Evolutionary conservation across 2,329 filamentous ascomycete genomes (phyloP), one percentile per base, ranked within the genome.

Genomic region (Fusarium anthophilum): DNA sequence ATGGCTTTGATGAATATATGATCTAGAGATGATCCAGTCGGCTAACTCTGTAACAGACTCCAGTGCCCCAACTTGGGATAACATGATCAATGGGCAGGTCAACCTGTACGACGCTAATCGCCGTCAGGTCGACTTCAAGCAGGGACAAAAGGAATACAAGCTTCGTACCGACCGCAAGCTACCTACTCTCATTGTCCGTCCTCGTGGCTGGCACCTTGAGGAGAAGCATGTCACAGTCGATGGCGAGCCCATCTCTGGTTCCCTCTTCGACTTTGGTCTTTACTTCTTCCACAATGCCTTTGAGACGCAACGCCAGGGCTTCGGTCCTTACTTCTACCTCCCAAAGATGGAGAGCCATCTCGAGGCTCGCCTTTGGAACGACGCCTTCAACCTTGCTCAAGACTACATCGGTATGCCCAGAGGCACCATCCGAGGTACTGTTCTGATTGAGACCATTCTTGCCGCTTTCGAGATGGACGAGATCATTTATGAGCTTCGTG

Each of bases 381-480:
- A 99, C 81, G 96, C 90, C 70, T 98, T 98, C 91, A 98, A 98
- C 87, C 88, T 98, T 37, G 92, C 91, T 18, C 96, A 99, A 86
- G 96, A 99, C 86, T 95, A 93, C 85, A 91, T 98, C 81, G 93
- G 94, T 77, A 93, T 99, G 86, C 90, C 90, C 63, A 91, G 96
- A 69, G 96, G 96, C 63, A 98, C 95, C 62, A 97, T 98, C 84
- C 93, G 96, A 78, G 96, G 90, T 72, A 99, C 96, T 7, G 96
- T 98, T 44, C 87, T 99, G 78, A 98, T 99, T 80, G 96, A 99
- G 90, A 98, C 96, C 64, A 98, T 99, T 83, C 90, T 96, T 48
- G 96, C 96, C 47, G 96, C 96, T 22, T 99, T 99, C 80, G 96
- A 99, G 89, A 99, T 99, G 96, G 96, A 99, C 80, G 96, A 99